These are phyloP conservation scores for Eucalyptus pauciflora DNA, from an alignment of 345 rosid species.

Conservation along the genomic window DNA sequence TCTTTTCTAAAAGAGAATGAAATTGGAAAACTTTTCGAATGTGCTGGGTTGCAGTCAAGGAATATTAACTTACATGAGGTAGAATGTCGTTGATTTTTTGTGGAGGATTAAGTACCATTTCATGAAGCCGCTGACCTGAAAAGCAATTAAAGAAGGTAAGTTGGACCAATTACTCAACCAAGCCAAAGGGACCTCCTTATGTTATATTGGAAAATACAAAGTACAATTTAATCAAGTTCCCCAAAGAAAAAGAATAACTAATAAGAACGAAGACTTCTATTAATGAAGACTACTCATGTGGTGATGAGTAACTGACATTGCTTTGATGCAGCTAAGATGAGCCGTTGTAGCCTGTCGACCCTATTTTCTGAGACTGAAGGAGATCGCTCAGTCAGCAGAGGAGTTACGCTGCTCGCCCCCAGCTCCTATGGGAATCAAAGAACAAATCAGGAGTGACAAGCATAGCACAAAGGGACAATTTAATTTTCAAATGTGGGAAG, in stretches of 20 bases:
- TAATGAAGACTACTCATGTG: background rate
- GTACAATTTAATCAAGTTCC: background rate
- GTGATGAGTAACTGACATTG: constrained; percentile 39
- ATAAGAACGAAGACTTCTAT: background rate
- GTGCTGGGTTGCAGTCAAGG: background rate
- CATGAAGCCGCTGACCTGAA: constrained; percentile 79
- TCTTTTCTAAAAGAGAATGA: background rate
- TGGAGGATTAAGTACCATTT: constrained; percentile 68
- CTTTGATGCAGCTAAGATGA: constrained; percentile 76
- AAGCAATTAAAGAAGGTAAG: background rate
- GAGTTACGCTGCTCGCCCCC: constrained; percentile 81
- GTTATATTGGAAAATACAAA: background rate
- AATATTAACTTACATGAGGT: constrained; percentile 40
- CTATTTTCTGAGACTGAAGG: constrained; percentile 66
- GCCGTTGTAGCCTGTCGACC: constrained; percentile 61
- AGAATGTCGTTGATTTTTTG: constrained; percentile 30
- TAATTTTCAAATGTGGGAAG: background rate
- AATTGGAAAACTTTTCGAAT: background rate
- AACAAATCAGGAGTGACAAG: background rate
- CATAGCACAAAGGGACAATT: background rate
- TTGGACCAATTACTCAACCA: background rate
- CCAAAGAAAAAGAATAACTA: background rate
- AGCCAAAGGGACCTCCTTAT: background rate
- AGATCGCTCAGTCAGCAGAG: constrained; percentile 70
- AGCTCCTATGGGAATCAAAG: constrained; percentile 40